Conservation (phyloP, 2,329 filamentous ascomycete species). For the Cytospora leucostoma region DNA sequence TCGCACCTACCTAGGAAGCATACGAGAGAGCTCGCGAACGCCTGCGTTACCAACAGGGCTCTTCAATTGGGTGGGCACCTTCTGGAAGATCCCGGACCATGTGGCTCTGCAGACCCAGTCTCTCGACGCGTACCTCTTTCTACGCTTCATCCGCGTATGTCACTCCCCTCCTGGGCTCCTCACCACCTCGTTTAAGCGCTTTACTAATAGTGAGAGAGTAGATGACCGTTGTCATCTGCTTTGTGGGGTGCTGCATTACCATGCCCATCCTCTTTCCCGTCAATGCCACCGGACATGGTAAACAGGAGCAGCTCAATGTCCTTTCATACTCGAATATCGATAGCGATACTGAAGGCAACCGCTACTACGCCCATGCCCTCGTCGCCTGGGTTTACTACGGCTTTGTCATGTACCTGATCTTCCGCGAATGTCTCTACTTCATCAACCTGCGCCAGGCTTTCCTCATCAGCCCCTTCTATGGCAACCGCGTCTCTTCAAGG, state of each 20-base stretch:
- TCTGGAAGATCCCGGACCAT: constrained; percentile 70
- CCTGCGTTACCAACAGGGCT: constrained; percentile 61
- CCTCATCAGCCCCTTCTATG: constrained; percentile 79
- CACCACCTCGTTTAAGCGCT: not conserved
- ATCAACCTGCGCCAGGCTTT: constrained; percentile 93
- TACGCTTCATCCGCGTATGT: constrained; percentile 26
- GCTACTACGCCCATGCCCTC: constrained; percentile 80
- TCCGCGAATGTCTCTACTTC: constrained; percentile 86
- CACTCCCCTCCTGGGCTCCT: too few relatives aligned
- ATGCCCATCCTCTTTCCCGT: constrained; percentile 87
- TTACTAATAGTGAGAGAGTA: not conserved
- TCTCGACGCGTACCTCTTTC: constrained; percentile 27
- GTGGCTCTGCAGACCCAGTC: constrained; percentile 52
- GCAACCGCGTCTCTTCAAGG: constrained; percentile 82
- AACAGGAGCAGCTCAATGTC: constrained; percentile 68
- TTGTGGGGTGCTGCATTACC: constrained; percentile 80
- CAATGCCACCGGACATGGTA: constrained; percentile 77
- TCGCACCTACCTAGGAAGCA: constrained; percentile 50
- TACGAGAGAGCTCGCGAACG: constrained; percentile 55
- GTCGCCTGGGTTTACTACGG: constrained; percentile 80
- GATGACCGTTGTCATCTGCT: constrained; percentile 54
- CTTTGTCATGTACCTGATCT: constrained; percentile 86
- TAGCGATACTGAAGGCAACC: constrained; percentile 49
- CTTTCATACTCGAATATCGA: constrained; percentile 78
- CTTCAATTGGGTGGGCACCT: constrained; percentile 67